These are phyloP conservation scores for Cucurbita maxima DNA, from an alignment of 306 rosid species.

Conservation along the genomic window DNA sequence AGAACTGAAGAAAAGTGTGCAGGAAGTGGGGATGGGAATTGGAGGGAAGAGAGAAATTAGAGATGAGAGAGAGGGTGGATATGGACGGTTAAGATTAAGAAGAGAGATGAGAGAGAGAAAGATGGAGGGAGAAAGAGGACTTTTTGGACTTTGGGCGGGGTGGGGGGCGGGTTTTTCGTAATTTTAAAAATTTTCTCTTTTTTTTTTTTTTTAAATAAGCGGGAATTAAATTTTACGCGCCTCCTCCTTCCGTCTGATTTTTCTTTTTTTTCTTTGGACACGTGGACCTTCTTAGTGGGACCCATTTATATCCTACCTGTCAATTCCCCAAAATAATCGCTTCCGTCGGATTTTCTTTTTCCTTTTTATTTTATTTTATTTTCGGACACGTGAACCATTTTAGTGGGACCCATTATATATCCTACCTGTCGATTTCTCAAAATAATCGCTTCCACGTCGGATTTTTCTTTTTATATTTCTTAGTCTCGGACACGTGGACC, in stretches of 20 bases:
- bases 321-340: neutral
- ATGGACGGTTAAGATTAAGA: neutral
- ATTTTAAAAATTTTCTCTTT: neutral
- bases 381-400: too few relatives aligned
- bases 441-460: too few relatives aligned
- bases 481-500: too few relatives aligned
- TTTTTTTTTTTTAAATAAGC: conserved; percentile 13
- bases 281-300: neutral
- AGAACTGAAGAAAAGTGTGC: neutral
- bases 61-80: neutral
- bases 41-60: conserved; percentile 13
- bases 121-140: neutral
- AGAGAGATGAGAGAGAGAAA: neutral
- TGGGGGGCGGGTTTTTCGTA: neutral
- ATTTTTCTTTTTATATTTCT: too few relatives aligned
- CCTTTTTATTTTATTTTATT: too few relatives aligned
- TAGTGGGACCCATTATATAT: too few relatives aligned
- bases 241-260: neutral
- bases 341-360: too few relatives aligned
- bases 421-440: too few relatives aligned
- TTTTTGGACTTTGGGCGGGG: conserved; percentile 1
- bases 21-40: neutral
- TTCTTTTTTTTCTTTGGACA: neutral
- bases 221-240: conserved; percentile 26
- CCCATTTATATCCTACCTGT: neutral